Conservation (phyloP, 805 yeast genomes). For the Nakazawaea wickerhamii region DNA sequence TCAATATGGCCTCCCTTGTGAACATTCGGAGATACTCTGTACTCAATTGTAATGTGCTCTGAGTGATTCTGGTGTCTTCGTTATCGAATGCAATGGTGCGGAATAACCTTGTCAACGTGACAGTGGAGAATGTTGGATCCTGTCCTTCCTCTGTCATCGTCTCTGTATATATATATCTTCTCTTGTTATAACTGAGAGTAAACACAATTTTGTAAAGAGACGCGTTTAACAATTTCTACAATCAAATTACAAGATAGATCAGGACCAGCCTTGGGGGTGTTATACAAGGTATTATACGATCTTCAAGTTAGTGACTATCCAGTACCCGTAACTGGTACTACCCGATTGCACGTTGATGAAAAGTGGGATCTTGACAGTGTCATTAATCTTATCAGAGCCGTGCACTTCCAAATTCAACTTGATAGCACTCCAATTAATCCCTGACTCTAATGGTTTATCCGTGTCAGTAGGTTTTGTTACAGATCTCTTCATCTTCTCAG, state of each 20-base stretch:
- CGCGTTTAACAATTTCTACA: too few species aligned
- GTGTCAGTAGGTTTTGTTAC: neutral
- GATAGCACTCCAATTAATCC: slow-evolving; percentile 25
- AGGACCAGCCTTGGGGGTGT: neutral
- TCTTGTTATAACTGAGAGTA: neutral
- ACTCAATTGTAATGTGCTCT: slow-evolving; percentile 42
- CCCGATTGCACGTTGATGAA: slow-evolving; percentile 18
- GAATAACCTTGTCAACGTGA: slow-evolving; percentile 46
- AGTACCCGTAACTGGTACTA: slow-evolving; percentile 1
- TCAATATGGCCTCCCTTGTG: slow-evolving; percentile 50
- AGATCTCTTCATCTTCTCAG: slow-evolving; percentile 25
- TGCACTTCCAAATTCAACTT: slow-evolving; percentile 18
- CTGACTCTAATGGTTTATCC: slow-evolving; percentile 17
- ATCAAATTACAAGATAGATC: neutral
- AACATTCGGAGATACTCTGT: slow-evolving; percentile 52
- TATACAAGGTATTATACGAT: neutral
- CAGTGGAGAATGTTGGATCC: slow-evolving; percentile 18
- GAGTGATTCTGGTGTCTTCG: slow-evolving; percentile 40
- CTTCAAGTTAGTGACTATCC: neutral
- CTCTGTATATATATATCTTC: neutral
- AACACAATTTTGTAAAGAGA: too few species aligned
- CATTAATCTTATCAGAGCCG: neutral
- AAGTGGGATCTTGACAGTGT: slow-evolving; percentile 17
- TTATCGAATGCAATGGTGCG: slow-evolving; percentile 45
- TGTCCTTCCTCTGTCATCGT: slow-evolving; percentile 13